Evolutionary conservation across 192 early-diverging fungal species (phyloP).

Genomic region (Coemansia sp.): DNA sequence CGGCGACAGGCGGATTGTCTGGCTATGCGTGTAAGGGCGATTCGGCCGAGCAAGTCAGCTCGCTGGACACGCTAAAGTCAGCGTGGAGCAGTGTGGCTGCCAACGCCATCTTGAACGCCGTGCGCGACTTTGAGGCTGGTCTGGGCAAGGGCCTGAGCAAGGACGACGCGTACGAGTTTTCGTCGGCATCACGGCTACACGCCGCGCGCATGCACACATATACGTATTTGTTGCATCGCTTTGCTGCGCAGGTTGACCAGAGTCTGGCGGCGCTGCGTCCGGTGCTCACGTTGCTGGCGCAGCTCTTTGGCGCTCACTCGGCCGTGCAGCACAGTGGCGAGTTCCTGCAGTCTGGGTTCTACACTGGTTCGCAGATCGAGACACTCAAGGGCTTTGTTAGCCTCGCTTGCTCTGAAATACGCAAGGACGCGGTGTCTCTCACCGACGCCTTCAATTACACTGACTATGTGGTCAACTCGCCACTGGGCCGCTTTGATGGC

Average conservation of each 20-base stretch:
- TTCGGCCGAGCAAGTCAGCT: slow-evolving; percentile 30
- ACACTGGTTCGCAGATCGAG: slow-evolving; percentile 69
- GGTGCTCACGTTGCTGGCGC: slow-evolving; percentile 68
- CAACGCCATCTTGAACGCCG: slow-evolving; percentile 79
- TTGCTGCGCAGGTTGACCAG: slow-evolving; percentile 68
- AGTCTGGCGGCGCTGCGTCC: slow-evolving; percentile 62
- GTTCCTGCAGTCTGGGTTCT: slow-evolving; percentile 86
- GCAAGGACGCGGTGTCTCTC: slow-evolving; percentile 77
- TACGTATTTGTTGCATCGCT: slow-evolving; percentile 83
- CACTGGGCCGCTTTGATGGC: slow-evolving; percentile 82
- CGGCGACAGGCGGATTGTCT: slow-evolving; percentile 26
- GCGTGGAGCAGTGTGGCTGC: slow-evolving; percentile 82
- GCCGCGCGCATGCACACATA: slow-evolving; percentile 84
- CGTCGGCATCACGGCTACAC: slow-evolving; percentile 77
- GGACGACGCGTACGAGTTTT: slow-evolving; percentile 84
- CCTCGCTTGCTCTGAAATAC: slow-evolving; percentile 64
- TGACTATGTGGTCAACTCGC: slow-evolving; percentile 88
- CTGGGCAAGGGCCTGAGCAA: slow-evolving; percentile 64
- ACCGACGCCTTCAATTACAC: slow-evolving; percentile 87
- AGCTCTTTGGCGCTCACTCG: slow-evolving; percentile 80
- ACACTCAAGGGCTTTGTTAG: slow-evolving; percentile 66
- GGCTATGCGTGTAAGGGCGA: slow-evolving; percentile 23
- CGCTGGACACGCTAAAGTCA: slow-evolving; percentile 65
- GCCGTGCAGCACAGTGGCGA: slow-evolving; percentile 78
- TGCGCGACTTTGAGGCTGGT: slow-evolving; percentile 70